Base-by-base conservation (phyloP, 306 rosid species). In the Casuarina cunninghamiana region DNA sequence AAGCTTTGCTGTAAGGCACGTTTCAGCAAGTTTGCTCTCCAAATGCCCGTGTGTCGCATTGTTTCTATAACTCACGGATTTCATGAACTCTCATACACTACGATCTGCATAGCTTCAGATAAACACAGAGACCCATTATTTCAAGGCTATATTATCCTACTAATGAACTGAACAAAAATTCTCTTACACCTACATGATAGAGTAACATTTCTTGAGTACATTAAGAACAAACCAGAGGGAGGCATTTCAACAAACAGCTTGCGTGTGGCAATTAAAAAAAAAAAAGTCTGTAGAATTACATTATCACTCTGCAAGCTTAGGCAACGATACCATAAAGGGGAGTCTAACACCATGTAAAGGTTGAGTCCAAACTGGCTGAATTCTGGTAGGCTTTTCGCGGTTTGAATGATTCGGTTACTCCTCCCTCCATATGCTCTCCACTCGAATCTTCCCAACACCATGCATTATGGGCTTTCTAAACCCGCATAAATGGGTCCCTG, bases 21-120 rank as follows among this genome's bases (percentile, higher is more conserved):
- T 84, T 81, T 81, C 75, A 79, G 73, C 55, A 81, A 57, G 77
- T 73, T 74, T 62, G 70, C 41, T 53, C 75, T 44, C 67, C 71
- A 71, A 46, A 77, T 38, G 66, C 53, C 51, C 75, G 16, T 32
- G 55, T 44, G 35, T 35, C 37, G 48, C 71, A 67, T 67, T 42
- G 16, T n/a, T 42, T 35, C 19, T 41, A 6, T 16, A 16, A 58
- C 6, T 58, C 12, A 10, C 41, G 3, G 39, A 58, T 5, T 58
- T 19, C 15, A 26, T 58, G 37, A 58, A 26, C 37, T 58, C 65
- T 12, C 65, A 26, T 19, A 42, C 50, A 67, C 35, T 66, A 66
- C 35, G 19, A 8, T 17, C 26, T 7, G 48, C 71, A 41, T 16
- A 42, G 37, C 50, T 9, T 67, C 50, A 67, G 8, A 15, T 2